Conservation (phyloP, 139 green algal species). For the Chlamydomonas sp. region DNA sequence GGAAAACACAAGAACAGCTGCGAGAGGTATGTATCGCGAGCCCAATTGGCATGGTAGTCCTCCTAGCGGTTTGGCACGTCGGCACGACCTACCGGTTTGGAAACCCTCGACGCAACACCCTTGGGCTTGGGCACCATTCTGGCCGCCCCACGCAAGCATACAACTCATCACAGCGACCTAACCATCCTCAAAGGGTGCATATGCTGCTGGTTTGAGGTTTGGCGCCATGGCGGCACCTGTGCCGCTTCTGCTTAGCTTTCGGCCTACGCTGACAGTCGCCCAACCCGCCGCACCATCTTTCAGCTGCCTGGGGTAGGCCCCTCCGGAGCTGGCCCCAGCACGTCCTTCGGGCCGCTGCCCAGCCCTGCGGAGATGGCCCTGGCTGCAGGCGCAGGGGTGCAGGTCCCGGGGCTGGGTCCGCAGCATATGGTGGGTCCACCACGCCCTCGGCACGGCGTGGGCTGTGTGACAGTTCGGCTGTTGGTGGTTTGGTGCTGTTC, state of each 20-base stretch:
- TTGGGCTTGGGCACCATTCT: too few relatives aligned
- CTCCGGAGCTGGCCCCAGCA: slow-evolving; percentile 24
- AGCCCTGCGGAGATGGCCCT: slow-evolving; percentile 17
- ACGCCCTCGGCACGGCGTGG: not conserved
- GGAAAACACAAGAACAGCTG: slow-evolving; percentile 81
- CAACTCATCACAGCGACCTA: too few relatives aligned
- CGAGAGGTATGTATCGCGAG: slow-evolving; percentile 52
- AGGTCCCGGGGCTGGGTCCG: slow-evolving; percentile 37
- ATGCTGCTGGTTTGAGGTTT: too few relatives aligned
- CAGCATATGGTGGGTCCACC: not conserved
- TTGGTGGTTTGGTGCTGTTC: too few relatives aligned
- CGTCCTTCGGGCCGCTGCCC: not conserved
- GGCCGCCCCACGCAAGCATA: too few relatives aligned
- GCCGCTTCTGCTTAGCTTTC: too few relatives aligned
- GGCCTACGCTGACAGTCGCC: not conserved
- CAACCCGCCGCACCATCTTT: not conserved
- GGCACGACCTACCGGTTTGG: too few relatives aligned
- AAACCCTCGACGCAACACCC: too few relatives aligned
- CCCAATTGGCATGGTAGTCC: too few relatives aligned
- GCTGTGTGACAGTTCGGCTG: not conserved
- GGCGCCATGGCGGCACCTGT: too few relatives aligned
- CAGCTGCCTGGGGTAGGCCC: slow-evolving; percentile 36
- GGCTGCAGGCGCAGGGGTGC: slow-evolving; percentile 9
- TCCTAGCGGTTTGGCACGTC: too few relatives aligned
- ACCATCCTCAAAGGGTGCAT: too few relatives aligned